These are phyloP conservation scores for Ceratocystis alfenasii DNA, from an alignment of 2,329 filamentous ascomycete species.

Conservation along the genomic window DNA sequence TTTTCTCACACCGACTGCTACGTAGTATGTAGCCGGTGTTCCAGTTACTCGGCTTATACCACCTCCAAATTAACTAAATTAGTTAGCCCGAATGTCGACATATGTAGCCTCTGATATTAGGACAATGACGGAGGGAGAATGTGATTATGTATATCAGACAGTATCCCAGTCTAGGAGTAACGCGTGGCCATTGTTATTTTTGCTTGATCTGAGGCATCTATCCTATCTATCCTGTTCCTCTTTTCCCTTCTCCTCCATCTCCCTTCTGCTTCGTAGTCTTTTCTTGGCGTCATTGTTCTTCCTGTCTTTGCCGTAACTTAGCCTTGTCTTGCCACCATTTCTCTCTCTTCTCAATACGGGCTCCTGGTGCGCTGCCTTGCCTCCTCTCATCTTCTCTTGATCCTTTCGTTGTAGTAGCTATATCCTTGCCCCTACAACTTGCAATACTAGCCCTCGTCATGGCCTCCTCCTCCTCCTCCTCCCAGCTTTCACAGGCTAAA, in stretches of 20 bases:
- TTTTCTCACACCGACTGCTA: not conserved
- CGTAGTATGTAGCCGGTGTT: not conserved
- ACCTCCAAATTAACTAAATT: not conserved
- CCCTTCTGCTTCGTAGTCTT: not conserved
- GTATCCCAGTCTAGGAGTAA: not conserved
- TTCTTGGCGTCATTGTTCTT: not conserved
- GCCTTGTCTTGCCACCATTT: not conserved
- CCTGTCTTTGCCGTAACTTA: not conserved
- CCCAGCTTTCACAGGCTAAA: conserved; percentile 22
- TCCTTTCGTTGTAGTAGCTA: not conserved
- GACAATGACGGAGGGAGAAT: not conserved
- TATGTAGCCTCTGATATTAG: not conserved
- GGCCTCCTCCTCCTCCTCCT: not conserved
- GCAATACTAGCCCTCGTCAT: not conserved
- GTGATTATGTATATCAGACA: not conserved
- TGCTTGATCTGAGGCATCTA: not conserved
- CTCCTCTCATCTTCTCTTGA: not conserved
- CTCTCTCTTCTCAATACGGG: not conserved
- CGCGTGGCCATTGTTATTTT: not conserved
- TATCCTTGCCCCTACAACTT: not conserved
- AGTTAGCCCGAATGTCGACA: conserved; percentile 2
- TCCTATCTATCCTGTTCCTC: not conserved
- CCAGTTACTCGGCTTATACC: not conserved
- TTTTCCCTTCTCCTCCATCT: not conserved
- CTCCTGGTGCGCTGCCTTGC: not conserved